Percentiles rank a stretch among this genome's conserved stretches.
phyloP scores from a whole-genome alignment of 805 yeast species.

The Hanseniaspora hatyaiensis region DNA sequence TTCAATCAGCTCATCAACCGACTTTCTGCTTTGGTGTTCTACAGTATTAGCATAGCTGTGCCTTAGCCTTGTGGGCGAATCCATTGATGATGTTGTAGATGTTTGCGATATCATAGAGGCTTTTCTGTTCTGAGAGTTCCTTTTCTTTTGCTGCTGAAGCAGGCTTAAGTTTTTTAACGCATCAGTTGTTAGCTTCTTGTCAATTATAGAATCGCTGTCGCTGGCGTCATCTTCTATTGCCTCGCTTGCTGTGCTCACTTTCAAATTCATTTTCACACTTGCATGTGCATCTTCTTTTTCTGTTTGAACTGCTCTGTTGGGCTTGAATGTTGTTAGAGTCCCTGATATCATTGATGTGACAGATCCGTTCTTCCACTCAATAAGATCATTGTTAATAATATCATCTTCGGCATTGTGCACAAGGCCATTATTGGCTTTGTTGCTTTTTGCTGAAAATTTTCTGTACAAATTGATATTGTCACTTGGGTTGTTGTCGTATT shows the following conservation, averaged over 20 bases:
- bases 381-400: slow-evolving; percentile 14
- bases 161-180: slow-evolving; percentile 32
- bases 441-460: neutral
- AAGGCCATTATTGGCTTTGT: neutral
- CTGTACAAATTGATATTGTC: neutral
- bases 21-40: slow-evolving; percentile 5
- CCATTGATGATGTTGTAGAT: slow-evolving; percentile 10
- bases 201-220: slow-evolving; percentile 22
- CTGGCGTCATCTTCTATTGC: slow-evolving; percentile 23
- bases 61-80: slow-evolving; percentile 13
- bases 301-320: neutral
- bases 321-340: slow-evolving; percentile 11
- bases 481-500: neutral
- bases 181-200: slow-evolving; percentile 30
- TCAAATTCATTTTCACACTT: neutral
- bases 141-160: slow-evolving; percentile 19
- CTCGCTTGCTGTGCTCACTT: slow-evolving; percentile 13
- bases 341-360: slow-evolving; percentile 17
- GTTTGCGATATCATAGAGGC: slow-evolving; percentile 10
- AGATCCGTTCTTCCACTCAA: slow-evolving; percentile 17
- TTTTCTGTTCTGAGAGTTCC: slow-evolving; percentile 1
- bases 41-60: neutral
- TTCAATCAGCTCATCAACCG: slow-evolving; percentile 3
- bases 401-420: neutral
- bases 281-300: neutral